Evolutionary conservation across 2,329 filamentous ascomycete genomes (phyloP), one percentile per base, ranked within the genome.

Genomic region (Metarhizium guizhouense): DNA sequence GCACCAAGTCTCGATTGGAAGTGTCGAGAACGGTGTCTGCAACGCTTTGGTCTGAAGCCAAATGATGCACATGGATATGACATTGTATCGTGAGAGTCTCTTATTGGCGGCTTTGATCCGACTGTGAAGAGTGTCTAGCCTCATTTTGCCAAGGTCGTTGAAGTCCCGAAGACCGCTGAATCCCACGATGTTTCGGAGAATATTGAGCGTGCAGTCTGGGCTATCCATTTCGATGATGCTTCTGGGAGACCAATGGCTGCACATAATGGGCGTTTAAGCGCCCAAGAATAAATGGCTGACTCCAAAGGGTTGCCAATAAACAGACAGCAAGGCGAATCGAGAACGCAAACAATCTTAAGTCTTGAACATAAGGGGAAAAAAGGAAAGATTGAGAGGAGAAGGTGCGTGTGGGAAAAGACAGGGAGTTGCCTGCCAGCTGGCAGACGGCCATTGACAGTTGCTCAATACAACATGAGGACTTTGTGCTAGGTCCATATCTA

Each of bases 1-100:
- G n/a, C 55, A 57, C 55, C 55, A 57, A 4, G 34, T 25, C 29
- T 52, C 16, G 32, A 57, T 32, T 16, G 55, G 53, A 6, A 54
- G 29, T 11, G 7, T 14, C 5, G 42, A 36, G 6, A 51, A 25
- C 1, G 3, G 2, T 2, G 10, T 36, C 6, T 49, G 52, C 47
- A 54, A 47, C 1, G 51, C 52, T 25, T 61, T 60, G n/a, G 63
- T 59, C n/a, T 60, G 54, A 7, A 70, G 59, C 68, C 68, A 70
- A 3, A 57, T 53, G 8, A 60, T 57, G 43, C 63, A 67, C 34
- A 69, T 61, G 6, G 61, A 63, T 1, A 59, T 60, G n/a, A 62
- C 59, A 47, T 53, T 62, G 8, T 20, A n/a, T 6, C 40, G 2
- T 1, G 57, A 38, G 13, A 68, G 60, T 2, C 43, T 49, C 3